Evolutionary conservation across 83 land plant species (phyloP).

Genomic region (Isoetes engelmannii): DNA sequence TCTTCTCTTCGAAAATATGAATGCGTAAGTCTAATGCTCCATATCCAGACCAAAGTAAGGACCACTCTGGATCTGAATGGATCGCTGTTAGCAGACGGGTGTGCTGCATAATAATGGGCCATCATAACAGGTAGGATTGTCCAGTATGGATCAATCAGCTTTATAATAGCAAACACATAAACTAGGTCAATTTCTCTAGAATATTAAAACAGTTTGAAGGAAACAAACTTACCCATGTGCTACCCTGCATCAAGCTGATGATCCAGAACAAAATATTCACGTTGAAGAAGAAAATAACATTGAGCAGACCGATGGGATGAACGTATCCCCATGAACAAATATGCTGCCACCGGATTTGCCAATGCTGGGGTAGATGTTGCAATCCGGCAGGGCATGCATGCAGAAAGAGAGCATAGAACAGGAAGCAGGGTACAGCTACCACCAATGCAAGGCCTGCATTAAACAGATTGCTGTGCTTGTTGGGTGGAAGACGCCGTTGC

Average conservation of each 20-base stretch:
- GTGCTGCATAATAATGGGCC: conserved; percentile 59
- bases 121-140: conserved; percentile 87
- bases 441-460: conserved; percentile 42
- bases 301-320: conserved; percentile 71
- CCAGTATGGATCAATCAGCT: conserved; percentile 97
- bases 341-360: conserved; percentile 3
- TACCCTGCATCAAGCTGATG: conserved; percentile 67
- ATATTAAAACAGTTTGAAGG: neutral
- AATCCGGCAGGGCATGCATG: neutral
- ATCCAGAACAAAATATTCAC: conserved; percentile 88
- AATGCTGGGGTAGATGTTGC: neutral
- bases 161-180: conserved; percentile 6
- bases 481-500: too few relatives aligned
- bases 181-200: neutral
- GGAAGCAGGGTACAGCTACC: conserved; percentile 57
- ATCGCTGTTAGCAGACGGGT: conserved; percentile 45
- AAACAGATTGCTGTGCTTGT: conserved; percentile 14
- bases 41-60: conserved; percentile 60
- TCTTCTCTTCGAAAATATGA: conserved; percentile 81
- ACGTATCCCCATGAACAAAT: conserved; percentile 48
- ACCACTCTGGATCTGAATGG: conserved; percentile 50
- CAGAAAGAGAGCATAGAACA: conserved; percentile 68
- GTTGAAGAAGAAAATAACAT: conserved; percentile 79
- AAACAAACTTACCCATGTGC: conserved; percentile 65
- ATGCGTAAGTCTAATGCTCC: conserved; percentile 86